phyloP scores from a whole-genome alignment of 2,329 filamentous ascomycete genomes.

The Bertia moriformis region DNA sequence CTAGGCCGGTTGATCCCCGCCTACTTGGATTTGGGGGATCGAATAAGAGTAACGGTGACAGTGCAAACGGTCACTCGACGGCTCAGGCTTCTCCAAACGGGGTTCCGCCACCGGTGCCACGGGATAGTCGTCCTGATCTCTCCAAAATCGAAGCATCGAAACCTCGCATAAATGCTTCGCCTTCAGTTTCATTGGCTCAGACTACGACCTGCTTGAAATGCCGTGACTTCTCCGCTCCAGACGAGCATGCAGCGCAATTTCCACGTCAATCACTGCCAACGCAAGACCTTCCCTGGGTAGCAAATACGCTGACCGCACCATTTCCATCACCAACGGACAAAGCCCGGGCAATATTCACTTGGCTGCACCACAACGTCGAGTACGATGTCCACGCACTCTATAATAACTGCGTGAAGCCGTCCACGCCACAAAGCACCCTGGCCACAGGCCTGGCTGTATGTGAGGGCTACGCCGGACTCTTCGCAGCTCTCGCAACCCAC shows the following conservation, averaged over 20 bases:
- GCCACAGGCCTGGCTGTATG: slow-evolving; percentile 44
- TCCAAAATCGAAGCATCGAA: slow-evolving; percentile 37
- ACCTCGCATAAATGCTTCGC: slow-evolving; percentile 16
- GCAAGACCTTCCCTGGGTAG: slow-evolving; percentile 37
- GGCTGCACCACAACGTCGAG: slow-evolving; percentile 49
- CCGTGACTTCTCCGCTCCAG: slow-evolving; percentile 44
- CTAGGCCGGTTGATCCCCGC: no score
- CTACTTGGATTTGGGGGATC: no score
- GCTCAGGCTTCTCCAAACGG: no score
- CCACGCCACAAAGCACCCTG: slow-evolving; percentile 39
- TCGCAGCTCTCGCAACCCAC: slow-evolving; percentile 38
- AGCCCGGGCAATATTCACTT: slow-evolving; percentile 46
- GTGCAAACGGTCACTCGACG: no score
- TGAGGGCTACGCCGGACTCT: slow-evolving; percentile 46
- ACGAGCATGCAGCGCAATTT: slow-evolving; percentile 41
- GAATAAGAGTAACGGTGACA: no score
- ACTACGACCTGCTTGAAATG: slow-evolving; percentile 34
- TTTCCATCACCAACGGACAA: slow-evolving; percentile 48
- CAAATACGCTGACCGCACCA: slow-evolving; percentile 38
- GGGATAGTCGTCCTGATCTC: slow-evolving; percentile 39
- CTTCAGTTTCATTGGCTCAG: no score
- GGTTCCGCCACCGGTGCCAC: slow-evolving; percentile 20
- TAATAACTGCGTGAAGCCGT: slow-evolving; percentile 28
- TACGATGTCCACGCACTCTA: slow-evolving; percentile 46
- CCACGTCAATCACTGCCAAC: slow-evolving; percentile 40